These are phyloP conservation scores for Fusarium subglutinans DNA, from an alignment of 2,329 filamentous ascomycete species.

Conservation along the genomic window DNA sequence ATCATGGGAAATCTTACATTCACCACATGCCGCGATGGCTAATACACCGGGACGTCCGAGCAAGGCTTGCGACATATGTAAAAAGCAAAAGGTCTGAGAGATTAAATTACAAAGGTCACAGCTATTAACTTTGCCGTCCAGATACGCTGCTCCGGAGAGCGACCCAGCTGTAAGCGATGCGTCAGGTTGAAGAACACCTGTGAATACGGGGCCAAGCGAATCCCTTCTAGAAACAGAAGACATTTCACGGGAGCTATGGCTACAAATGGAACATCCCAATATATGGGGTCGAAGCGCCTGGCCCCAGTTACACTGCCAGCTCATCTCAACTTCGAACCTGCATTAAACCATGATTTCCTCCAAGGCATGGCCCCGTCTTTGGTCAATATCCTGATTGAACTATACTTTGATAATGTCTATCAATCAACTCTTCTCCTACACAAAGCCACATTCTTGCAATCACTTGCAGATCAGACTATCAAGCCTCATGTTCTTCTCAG, in stretches of 20 bases:
- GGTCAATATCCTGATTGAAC: not conserved
- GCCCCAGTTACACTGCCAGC: not conserved
- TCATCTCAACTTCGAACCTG: accelerated
- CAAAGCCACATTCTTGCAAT: not conserved
- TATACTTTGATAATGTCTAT: slow-evolving; percentile 32
- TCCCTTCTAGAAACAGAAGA: accelerated
- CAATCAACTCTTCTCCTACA: slow-evolving; percentile 22
- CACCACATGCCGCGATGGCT: not conserved
- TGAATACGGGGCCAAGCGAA: not conserved
- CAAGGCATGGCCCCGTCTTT: not conserved
- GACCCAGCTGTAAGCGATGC: slow-evolving; percentile 31
- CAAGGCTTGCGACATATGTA: slow-evolving; percentile 28
- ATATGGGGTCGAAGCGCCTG: accelerated
- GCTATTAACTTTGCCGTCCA: not conserved
- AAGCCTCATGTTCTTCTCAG: slow-evolving; percentile 17
- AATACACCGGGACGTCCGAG: slow-evolving; percentile 14
- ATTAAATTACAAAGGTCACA: too few relatives aligned
- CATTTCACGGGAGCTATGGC: too few relatives aligned
- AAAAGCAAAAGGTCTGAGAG: slow-evolving; percentile 23
- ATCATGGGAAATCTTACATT: not conserved
- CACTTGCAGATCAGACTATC: not conserved
- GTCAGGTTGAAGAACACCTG: slow-evolving; percentile 2
- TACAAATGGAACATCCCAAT: accelerated
- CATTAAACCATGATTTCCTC: not conserved
- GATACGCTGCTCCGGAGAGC: slow-evolving; percentile 33